Evolutionary conservation across 495 filamentous ascomycete genomes (phyloP).

Genomic region (Penicillium samsonianum): DNA sequence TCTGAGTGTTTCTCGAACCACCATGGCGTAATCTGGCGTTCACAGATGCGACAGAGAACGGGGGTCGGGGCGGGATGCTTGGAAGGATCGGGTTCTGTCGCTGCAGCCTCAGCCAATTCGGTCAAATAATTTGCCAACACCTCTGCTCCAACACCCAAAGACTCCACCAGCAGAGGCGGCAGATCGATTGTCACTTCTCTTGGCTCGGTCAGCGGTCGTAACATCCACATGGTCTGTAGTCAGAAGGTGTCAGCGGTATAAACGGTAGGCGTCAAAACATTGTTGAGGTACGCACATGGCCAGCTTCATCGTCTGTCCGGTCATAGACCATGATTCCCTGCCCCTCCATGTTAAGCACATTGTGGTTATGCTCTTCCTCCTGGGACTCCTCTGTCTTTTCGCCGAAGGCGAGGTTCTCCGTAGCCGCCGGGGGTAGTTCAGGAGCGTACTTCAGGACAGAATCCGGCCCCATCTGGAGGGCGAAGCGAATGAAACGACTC

Average conservation of each 20-base stretch:
- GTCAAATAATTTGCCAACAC: constrained; percentile 93
- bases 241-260: constrained; percentile 22
- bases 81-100: constrained; percentile 83
- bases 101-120: constrained; percentile 79
- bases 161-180: constrained; percentile 86
- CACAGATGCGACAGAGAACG: constrained; percentile 94
- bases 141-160: constrained; percentile 90
- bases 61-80: constrained; percentile 84
- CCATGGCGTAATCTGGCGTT: constrained; percentile 97
- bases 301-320: constrained; percentile 75
- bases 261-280: not conserved
- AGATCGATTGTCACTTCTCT: constrained; percentile 94
- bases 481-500: constrained; percentile 88
- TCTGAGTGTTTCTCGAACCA: constrained; percentile 99
- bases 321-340: constrained; percentile 99
- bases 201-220: constrained; percentile 85
- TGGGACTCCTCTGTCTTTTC: constrained; percentile 30
- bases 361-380: constrained; percentile 46
- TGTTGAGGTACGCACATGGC: constrained; percentile 68
- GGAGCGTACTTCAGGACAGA: constrained; percentile 63
- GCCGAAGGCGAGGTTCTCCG: constrained; percentile 13
- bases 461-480: constrained; percentile 70
- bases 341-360: constrained; percentile 78
- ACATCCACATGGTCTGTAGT: constrained; percentile 97
- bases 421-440: constrained; percentile 34